These are phyloP conservation scores for Yamadazyma philogaea DNA, from an alignment of 805 yeast genomes.

Conservation along the genomic window DNA sequence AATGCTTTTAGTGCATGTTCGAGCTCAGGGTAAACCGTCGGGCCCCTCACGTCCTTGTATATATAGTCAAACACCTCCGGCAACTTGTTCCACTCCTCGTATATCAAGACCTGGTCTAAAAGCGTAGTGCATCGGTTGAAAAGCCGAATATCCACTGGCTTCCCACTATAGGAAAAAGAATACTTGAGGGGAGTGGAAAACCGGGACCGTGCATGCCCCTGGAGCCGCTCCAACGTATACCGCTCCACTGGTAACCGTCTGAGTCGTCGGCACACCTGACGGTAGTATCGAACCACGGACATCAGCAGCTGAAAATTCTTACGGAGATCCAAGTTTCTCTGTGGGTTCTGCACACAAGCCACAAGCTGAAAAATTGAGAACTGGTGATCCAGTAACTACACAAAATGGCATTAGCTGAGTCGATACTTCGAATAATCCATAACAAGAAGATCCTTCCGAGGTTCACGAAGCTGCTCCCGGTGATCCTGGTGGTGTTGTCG, in stretches of 20 bases:
- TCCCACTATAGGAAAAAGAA: background rate
- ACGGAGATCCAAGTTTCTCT: no score
- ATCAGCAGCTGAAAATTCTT: no score
- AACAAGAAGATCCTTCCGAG: slow-evolving; percentile 40
- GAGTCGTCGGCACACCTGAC: slow-evolving; percentile 21
- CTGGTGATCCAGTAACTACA: background rate
- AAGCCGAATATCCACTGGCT: slow-evolving; percentile 12
- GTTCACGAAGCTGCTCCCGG: slow-evolving; percentile 30
- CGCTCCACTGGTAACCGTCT: slow-evolving; percentile 31
- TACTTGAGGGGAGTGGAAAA: slow-evolving; percentile 11
- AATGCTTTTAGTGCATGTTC: slow-evolving; percentile 23
- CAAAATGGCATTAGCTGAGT: slow-evolving; percentile 44
- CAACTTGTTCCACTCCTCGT: slow-evolving; percentile 26
- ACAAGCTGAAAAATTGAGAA: background rate
- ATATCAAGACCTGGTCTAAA: slow-evolving; percentile 25
- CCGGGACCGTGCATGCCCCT: slow-evolving; percentile 12
- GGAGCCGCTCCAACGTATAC: slow-evolving; percentile 9
- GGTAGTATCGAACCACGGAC: slow-evolving; percentile 16
- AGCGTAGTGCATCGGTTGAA: slow-evolving; percentile 14
- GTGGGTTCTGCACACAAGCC: background rate
- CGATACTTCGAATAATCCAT: slow-evolving; percentile 36
- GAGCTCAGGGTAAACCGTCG: slow-evolving; percentile 6
- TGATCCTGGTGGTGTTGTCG: slow-evolving; percentile 31
- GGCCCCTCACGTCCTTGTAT: slow-evolving; percentile 18
- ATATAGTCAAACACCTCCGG: slow-evolving; percentile 25